These are phyloP conservation scores for Gossypium thurberi DNA, from an alignment of 345 rosid species.

Conservation along the genomic window DNA sequence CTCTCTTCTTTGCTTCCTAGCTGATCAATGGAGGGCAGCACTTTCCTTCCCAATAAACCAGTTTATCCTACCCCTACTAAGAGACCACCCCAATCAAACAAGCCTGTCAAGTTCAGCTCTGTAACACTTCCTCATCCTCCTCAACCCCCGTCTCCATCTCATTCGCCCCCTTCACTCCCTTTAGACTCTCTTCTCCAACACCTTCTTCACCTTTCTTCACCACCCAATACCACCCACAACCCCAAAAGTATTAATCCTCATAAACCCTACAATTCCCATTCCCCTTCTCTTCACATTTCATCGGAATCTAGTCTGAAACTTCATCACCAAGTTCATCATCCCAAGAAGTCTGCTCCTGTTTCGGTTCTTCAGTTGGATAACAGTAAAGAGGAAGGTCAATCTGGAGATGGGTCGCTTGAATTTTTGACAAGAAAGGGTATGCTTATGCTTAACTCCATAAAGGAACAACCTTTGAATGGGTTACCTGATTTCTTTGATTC, in stretches of 20 bases:
- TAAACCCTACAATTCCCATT: conserved; percentile 21
- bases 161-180: conserved; percentile 42
- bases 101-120: conserved; percentile 56
- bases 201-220: conserved; percentile 66
- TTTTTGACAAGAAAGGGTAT: conserved; percentile 48
- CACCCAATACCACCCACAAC: conserved; percentile 17
- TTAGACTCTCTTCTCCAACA: conserved; percentile 71
- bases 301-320: conserved; percentile 25
- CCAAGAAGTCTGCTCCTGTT: conserved; percentile 27
- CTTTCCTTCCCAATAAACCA: conserved; percentile 59
- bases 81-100: conserved; percentile 27
- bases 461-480: conserved; percentile 42
- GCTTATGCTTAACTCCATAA: conserved; percentile 37
- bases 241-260: conserved; percentile 5
- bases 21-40: conserved; percentile 53
- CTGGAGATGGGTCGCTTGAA: conserved; percentile 30
- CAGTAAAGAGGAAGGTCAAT: conserved; percentile 19
- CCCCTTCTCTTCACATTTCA: conserved; percentile 38
- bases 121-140: conserved; percentile 40
- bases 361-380: conserved; percentile 23
- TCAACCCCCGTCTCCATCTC: conserved; percentile 28
- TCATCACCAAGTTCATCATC: conserved; percentile 13
- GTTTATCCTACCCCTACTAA: conserved; percentile 39
- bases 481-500: conserved; percentile 52
- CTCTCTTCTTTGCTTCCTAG: not conserved